Percentiles rank a stretch among this genome's conserved stretches.
Evolutionary conservation across 1,284 basidiomycete species (phyloP).

Genomic region (Austroboletus olivaceoglutinosus): DNA sequence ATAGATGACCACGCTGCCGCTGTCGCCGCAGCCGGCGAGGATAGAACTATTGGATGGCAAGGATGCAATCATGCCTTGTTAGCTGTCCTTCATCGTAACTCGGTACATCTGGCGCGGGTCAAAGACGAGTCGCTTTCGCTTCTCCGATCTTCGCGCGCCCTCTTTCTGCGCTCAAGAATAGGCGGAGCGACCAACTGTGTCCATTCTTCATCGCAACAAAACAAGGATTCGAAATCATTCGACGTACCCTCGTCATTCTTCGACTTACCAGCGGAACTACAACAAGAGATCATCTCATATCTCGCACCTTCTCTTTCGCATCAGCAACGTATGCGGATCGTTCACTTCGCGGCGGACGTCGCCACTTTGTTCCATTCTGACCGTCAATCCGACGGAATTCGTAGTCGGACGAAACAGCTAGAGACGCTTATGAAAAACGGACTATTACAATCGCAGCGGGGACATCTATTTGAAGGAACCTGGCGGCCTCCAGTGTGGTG

Average conservation of each 20-base stretch:
- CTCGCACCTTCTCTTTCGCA: slow-evolving; percentile 58
- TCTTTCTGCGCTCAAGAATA: slow-evolving; percentile 41
- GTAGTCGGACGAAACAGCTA: neutral
- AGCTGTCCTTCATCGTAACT: slow-evolving; percentile 40
- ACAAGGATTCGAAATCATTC: slow-evolving; percentile 7
- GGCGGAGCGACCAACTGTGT: neutral
- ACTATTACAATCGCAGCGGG: slow-evolving; percentile 6
- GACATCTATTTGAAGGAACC: slow-evolving; percentile 22
- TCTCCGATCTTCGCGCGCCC: slow-evolving; percentile 48
- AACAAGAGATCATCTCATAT: slow-evolving; percentile 58
- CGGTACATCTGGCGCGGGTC: slow-evolving; percentile 38
- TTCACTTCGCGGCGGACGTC: slow-evolving; percentile 49
- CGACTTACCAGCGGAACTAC: slow-evolving; percentile 58
- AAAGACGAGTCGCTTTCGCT: slow-evolving; percentile 51
- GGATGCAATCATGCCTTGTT: slow-evolving; percentile 34
- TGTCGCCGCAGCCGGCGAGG: neutral
- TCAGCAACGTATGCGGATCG: slow-evolving; percentile 55
- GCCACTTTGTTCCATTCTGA: slow-evolving; percentile 49
- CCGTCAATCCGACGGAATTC: neutral
- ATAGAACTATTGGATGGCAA: slow-evolving; percentile 36
- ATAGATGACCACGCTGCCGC: slow-evolving; percentile 18
- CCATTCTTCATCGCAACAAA: slow-evolving; percentile 3
- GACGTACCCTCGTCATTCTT: slow-evolving; percentile 32
- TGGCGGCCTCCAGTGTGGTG: slow-evolving; percentile 35
- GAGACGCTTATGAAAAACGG: slow-evolving; percentile 7